Base-by-base conservation (phyloP, 139 green algal species). In the Picochlorum sp. region DNA sequence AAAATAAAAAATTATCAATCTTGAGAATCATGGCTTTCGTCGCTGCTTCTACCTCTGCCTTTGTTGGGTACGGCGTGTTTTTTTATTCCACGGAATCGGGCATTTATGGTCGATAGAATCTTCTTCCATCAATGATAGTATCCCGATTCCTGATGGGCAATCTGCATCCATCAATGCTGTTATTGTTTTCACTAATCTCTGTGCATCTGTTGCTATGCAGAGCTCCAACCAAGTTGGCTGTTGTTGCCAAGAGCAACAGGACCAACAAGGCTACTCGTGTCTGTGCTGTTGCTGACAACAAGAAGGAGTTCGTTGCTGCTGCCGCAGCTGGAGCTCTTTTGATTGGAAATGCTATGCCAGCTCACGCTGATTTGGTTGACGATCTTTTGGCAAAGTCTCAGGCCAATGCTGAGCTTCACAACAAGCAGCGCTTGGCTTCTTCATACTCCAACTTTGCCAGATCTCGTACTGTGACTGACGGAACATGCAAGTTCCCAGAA, bases 341-440 rank as follows among this genome's bases (percentile, higher is more conserved):
- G 9, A 18, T 47, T 21, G 64, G 18, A 28, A n/a, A 24, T 30
- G 11, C 47, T 0, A 56, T 34, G 23, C 21, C 64, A 32, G 64
- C 51, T 15, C 26, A 63, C 38, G 47, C 55, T 80, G 73, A 72
- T 65, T 26, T 73, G 76, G 44, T 21, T 45, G 55, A 30, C 1
- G 79, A 89, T 21, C 82, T 89, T 41, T 71, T 83, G 51, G 79
- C 73, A 32, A 85, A 82, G 76, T 79, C 69, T 28, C n/a, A 60
- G 10, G 68, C 69, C 45, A 90, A 90, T 79, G 85, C 85, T 67
- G 70, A 75, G 2, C 55, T 86, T 37, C 81, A 89, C 69, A 68
- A 90, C 82, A 89, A 85, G 82, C 82, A 90, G 71, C 71, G 83
- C 44, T 69, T 86, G 57, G 73, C 73, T 6, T 84, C 83, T 45